A percentile compares a stretch with the other conserved stretches of the same genome.
These are phyloP conservation scores for Rubia tinctorum DNA, from an alignment of 305 asterid species.

Conservation along the genomic window DNA sequence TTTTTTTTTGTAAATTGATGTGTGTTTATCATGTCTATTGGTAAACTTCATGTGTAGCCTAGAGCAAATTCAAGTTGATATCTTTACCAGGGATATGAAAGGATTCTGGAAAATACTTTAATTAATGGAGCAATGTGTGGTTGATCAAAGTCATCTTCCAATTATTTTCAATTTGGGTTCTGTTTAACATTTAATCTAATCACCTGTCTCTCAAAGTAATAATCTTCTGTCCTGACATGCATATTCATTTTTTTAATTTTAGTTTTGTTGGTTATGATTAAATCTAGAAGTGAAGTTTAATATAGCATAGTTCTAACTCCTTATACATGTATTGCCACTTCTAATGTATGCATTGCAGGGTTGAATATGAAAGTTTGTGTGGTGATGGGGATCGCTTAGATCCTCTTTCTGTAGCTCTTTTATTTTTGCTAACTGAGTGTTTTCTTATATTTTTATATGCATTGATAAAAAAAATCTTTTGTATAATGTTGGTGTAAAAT, in stretches of 20 bases:
- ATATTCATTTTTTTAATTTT: slow-evolving; percentile 18
- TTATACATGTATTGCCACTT: no score
- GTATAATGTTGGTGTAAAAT: no score
- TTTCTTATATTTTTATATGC: no score
- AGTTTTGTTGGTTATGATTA: not conserved
- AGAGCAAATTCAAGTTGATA: slow-evolving; percentile 40
- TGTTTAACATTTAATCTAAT: slow-evolving; percentile 29
- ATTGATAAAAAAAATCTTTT: no score
- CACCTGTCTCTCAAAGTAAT: not conserved
- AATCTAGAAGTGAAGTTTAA: no score
- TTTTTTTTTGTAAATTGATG: slow-evolving; percentile 8
- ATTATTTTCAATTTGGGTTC: slow-evolving; percentile 93
- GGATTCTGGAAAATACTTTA: slow-evolving; percentile 93
- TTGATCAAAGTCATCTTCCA: slow-evolving; percentile 97
- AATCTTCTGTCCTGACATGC: slow-evolving; percentile 9
- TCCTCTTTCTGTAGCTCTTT: no score
- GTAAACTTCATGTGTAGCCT: slow-evolving; percentile 33
- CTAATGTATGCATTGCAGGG: no score
- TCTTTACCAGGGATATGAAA: slow-evolving; percentile 51
- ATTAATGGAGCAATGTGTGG: slow-evolving; percentile 99
- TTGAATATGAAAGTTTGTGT: no score
- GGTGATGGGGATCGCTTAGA: no score
- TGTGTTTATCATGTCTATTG: slow-evolving; percentile 3
- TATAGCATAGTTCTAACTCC: no score
- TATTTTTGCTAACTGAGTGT: no score